Percentiles rank a stretch among this genome's conserved stretches.
Evolutionary conservation across 2,329 filamentous ascomycete species (phyloP).

Genomic region (Sporothrix phasma): DNA sequence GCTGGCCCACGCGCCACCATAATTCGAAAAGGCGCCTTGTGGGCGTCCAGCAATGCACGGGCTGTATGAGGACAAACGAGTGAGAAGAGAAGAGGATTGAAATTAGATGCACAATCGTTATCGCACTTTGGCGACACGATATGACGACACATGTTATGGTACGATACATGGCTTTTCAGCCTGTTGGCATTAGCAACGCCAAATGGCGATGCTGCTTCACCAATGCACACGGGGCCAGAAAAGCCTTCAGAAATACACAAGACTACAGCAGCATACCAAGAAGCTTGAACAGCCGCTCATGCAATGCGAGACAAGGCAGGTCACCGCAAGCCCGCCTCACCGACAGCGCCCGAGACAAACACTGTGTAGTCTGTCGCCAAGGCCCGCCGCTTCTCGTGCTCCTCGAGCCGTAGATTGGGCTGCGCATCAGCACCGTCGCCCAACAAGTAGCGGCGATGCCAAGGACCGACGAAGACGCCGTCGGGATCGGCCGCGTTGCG

Average conservation of each 20-base stretch:
- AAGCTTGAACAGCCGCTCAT: not conserved
- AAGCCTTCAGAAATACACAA: not conserved
- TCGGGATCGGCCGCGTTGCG: conserved; percentile 59
- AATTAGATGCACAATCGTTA: not conserved
- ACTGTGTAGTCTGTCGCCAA: conserved; percentile 18
- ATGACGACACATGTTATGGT: too few species aligned
- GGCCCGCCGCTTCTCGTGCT: conserved; percentile 20
- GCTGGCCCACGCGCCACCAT: not conserved
- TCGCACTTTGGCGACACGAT: not conserved
- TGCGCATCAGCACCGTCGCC: conserved; percentile 19
- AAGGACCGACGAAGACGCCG: conserved; percentile 77
- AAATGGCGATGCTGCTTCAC: not conserved
- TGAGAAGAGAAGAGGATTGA: not conserved
- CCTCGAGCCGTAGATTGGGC: conserved; percentile 23
- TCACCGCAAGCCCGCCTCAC: not conserved
- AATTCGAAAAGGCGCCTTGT: conserved; percentile 7
- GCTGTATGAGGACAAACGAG: not conserved
- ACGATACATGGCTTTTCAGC: not conserved
- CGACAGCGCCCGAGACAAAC: conserved; percentile 10
- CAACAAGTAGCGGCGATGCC: conserved; percentile 66
- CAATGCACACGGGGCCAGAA: too few species aligned
- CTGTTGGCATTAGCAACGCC: not conserved
- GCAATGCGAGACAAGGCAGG: not conserved
- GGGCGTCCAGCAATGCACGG: conserved; percentile 5
- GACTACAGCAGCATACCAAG: not conserved